Percentiles rank a stretch among this genome's conserved stretches.
phyloP scores from a whole-genome alignment of 2,329 filamentous ascomycete genomes.

The Arachnomyces sp. region DNA sequence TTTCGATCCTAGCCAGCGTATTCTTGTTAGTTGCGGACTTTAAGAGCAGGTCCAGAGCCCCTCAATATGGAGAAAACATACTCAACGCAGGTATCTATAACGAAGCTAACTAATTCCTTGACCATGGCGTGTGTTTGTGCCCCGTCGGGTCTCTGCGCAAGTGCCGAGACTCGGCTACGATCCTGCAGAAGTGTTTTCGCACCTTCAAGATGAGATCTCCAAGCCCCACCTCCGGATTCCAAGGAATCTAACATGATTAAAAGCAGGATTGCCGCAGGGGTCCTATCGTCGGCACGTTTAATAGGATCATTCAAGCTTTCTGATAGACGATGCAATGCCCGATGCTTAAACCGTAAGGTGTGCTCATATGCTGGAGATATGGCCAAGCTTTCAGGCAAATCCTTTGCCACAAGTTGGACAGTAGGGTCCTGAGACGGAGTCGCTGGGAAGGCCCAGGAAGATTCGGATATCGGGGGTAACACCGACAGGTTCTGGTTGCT shows the following conservation, averaged over 20 bases:
- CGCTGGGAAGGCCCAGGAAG: too few relatives aligned
- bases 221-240: constrained; percentile 43
- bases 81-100: constrained; percentile 19
- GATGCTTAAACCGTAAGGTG: constrained; percentile 42
- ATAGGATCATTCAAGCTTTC: constrained; percentile 22
- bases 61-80: not conserved
- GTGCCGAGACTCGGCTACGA: constrained; percentile 19
- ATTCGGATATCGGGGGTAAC: too few relatives aligned
- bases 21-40: not conserved
- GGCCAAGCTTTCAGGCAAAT: too few relatives aligned
- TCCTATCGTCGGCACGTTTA: constrained; percentile 33
- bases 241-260: constrained; percentile 44
- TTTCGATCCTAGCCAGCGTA: constrained; percentile 24
- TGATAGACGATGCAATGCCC: constrained; percentile 36
- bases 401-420: too few relatives aligned
- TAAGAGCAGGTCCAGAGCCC: too few relatives aligned
- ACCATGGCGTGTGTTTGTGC: constrained; percentile 14
- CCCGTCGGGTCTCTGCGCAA: constrained; percentile 9
- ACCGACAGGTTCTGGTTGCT: too few relatives aligned
- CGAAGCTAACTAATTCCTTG: constrained; percentile 28
- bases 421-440: too few relatives aligned
- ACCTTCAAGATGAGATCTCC: constrained; percentile 45
- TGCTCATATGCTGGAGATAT: constrained; percentile 22
- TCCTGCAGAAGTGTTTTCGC: constrained; percentile 40
- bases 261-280: constrained; percentile 39